Conservation (phyloP, 805 yeast genomes). For the Yarrowia phangngaensis region DNA sequence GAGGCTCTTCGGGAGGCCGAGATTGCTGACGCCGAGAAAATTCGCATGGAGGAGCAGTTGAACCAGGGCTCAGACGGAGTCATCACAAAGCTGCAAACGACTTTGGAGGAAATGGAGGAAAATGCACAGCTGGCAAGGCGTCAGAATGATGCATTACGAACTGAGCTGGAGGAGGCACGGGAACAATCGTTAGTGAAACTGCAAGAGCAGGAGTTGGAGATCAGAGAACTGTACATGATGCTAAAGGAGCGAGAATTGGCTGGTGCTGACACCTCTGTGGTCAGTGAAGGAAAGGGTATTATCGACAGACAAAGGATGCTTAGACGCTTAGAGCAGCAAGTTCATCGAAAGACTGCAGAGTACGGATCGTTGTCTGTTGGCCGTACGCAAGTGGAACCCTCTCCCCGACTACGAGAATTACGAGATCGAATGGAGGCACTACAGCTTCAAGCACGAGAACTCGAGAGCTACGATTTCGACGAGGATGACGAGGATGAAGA, state of each 20-base stretch:
- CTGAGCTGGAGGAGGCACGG: conserved; percentile 56
- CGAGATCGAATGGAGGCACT: conserved; percentile 81
- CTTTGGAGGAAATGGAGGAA: conserved; percentile 59
- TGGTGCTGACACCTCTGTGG: conserved; percentile 22
- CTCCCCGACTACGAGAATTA: conserved; percentile 65
- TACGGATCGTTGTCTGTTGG: conserved; percentile 31
- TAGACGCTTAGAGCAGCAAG: conserved; percentile 36
- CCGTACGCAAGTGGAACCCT: conserved; percentile 60
- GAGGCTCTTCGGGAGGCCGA: conserved; percentile 53
- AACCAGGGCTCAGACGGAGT: conserved; percentile 74
- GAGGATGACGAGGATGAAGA: conserved; percentile 56
- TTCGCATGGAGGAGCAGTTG: conserved; percentile 60
- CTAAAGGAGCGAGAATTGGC: conserved; percentile 45
- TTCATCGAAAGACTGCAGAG: conserved; percentile 41
- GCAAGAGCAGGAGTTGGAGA: conserved; percentile 49
- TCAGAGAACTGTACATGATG: conserved; percentile 58
- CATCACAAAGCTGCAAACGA: conserved; percentile 55
- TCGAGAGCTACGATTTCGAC: conserved; percentile 80
- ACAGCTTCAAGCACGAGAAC: conserved; percentile 76
- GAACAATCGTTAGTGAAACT: conserved; percentile 33
- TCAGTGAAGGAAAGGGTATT: conserved; percentile 32
- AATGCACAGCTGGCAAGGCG: conserved; percentile 58
- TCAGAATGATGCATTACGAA: conserved; percentile 55
- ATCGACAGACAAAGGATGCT: conserved; percentile 38
- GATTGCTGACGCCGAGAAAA: conserved; percentile 55